phyloP scores from a whole-genome alignment of 176 grass and related monocot species.

The Carex pumila region DNA sequence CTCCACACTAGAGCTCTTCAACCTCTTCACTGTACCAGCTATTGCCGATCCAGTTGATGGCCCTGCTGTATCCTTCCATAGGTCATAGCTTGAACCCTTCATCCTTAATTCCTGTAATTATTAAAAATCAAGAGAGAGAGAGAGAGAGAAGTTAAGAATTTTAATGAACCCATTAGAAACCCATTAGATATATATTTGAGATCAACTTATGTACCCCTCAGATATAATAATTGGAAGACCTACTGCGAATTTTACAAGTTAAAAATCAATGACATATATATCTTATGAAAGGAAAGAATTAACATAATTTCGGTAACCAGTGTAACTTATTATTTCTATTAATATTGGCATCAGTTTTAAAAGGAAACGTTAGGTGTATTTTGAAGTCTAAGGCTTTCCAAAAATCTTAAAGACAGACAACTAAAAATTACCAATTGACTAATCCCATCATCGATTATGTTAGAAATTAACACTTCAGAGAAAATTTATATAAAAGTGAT shows the following conservation, averaged over 20 bases:
- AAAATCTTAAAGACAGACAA: not conserved
- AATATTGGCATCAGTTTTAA: not conserved
- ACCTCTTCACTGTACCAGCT: slow-evolving; percentile 35
- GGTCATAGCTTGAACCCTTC: slow-evolving; percentile 69
- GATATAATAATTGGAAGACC: no score
- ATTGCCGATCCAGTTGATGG: slow-evolving; percentile 13
- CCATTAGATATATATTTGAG: not conserved
- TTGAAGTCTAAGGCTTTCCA: not conserved
- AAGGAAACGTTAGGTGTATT: not conserved
- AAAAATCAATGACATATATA: not conserved
- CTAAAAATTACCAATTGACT: not conserved
- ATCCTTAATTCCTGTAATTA: slow-evolving; percentile 28
- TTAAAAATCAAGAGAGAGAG: not conserved
- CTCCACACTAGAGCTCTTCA: slow-evolving; percentile 77
- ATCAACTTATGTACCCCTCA: no score
- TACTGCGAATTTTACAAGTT: no score
- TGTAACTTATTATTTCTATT: not conserved
- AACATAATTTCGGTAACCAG: not conserved
- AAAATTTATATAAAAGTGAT: not conserved
- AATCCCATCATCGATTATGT: not conserved
- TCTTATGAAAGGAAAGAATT: not conserved
- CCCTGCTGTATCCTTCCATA: slow-evolving; percentile 75
- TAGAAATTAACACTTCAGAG: not conserved
- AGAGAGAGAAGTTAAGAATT: not conserved
- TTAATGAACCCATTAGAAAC: not conserved